A percentile compares a stretch with the other conserved stretches of the same genome.
Conservation (phyloP, 768 basidiomycete genomes). For the Termitomyces bulborhizus region DNA sequence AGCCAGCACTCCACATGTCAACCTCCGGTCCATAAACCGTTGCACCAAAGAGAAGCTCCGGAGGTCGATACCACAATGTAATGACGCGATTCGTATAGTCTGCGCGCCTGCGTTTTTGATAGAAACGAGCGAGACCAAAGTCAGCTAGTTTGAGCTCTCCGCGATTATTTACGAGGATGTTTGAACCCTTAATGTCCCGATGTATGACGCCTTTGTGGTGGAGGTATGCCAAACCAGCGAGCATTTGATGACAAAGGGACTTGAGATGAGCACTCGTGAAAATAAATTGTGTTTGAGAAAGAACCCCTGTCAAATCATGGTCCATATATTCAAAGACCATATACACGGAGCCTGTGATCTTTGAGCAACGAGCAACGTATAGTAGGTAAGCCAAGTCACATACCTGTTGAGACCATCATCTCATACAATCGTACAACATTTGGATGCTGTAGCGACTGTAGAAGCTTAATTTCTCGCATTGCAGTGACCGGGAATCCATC, state of each 20-base stretch:
- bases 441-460: constrained; percentile 84
- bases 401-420: constrained; percentile 99
- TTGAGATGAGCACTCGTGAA: constrained; percentile 90
- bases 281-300: constrained; percentile 83
- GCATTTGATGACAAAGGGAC: constrained; percentile 94
- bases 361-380: constrained; percentile 9
- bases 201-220: constrained; percentile 96
- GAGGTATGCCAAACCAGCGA: constrained; percentile 88
- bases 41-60: constrained; percentile 90
- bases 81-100: constrained; percentile 99
- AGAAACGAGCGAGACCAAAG: constrained; percentile 95
- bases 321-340: constrained; percentile 99
- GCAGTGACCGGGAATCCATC: constrained; percentile 99
- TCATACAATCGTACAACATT: constrained; percentile 90
- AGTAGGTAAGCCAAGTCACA: constrained; percentile 13
- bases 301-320: constrained; percentile 91
- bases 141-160: constrained; percentile 96
- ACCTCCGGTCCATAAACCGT: constrained; percentile 97
- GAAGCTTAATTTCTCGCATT: constrained; percentile 96
- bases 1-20: constrained; percentile 99
- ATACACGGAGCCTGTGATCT: constrained; percentile 74
- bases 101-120: constrained; percentile 80
- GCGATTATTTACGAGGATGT: constrained; percentile 86
- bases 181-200: constrained; percentile 98
- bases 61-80: constrained; percentile 96